A percentile compares a stretch with the other conserved stretches of the same genome.
phyloP scores from a whole-genome alignment of 352 stramenopile genomes.

The Globisporangium barbulae region DNA sequence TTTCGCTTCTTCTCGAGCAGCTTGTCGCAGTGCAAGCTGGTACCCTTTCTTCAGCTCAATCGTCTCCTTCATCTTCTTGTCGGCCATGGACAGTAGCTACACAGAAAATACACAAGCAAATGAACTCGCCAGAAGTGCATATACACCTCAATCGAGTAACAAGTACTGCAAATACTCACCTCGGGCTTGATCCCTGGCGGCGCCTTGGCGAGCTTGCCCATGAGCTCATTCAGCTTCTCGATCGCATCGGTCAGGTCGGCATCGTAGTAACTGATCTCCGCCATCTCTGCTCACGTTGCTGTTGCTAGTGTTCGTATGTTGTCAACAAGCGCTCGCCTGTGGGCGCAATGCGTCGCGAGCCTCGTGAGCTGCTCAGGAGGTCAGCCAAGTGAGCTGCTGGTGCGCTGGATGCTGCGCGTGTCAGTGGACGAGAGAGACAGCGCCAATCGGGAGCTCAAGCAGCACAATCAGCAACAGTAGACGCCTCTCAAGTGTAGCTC shows the following conservation, averaged over 20 bases:
- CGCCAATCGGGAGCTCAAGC: not conserved
- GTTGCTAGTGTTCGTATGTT: not conserved
- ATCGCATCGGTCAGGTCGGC: conserved; percentile 81
- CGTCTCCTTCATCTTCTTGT: conserved; percentile 83
- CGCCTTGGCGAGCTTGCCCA: conserved; percentile 80
- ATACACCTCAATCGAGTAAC: not conserved
- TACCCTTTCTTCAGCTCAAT: conserved; percentile 86
- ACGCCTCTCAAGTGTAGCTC: not conserved
- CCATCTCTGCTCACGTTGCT: conserved; percentile 33
- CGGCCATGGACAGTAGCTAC: conserved; percentile 68
- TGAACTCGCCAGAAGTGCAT: not conserved
- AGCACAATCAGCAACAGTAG: not conserved
- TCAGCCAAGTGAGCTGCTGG: not conserved
- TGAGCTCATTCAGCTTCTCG: conserved; percentile 81
- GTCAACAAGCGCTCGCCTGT: too few species aligned
- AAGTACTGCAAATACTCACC: conserved; percentile 23
- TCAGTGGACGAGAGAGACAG: not conserved
- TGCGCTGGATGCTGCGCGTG: not conserved
- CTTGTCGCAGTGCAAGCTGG: conserved; percentile 75
- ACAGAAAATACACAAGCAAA: not conserved
- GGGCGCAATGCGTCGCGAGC: not conserved
- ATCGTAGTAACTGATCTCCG: conserved; percentile 88
- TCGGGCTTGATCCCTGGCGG: conserved; percentile 65
- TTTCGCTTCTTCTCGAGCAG: conserved; percentile 58
- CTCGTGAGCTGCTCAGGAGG: not conserved